These are phyloP conservation scores for Hypoxylon lenormandii DNA, from an alignment of 495 filamentous ascomycete species.

Conservation along the genomic window DNA sequence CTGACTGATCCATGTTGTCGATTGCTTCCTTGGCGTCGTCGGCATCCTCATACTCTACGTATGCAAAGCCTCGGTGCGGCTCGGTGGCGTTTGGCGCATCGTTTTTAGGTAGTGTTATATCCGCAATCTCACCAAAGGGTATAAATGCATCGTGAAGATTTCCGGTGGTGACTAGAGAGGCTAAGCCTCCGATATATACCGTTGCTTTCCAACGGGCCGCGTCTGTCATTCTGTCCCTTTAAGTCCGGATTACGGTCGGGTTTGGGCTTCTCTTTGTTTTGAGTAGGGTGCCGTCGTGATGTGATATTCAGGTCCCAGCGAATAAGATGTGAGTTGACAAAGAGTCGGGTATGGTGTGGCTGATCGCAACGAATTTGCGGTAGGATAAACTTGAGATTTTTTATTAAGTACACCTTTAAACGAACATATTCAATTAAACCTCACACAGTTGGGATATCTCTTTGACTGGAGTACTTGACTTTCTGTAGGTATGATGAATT, in stretches of 20 bases:
- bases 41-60: constrained; percentile 90
- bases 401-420: neutral
- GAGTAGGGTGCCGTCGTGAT: constrained; percentile 22
- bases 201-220: constrained; percentile 86
- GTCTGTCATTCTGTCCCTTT: constrained; percentile 75
- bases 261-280: constrained; percentile 13
- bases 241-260: neutral
- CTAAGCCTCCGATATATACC: constrained; percentile 89
- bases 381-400: neutral
- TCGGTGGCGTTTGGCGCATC: constrained; percentile 76
- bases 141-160: constrained; percentile 91
- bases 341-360: constrained; percentile 22
- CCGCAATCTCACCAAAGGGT: constrained; percentile 92
- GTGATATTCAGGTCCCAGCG: constrained; percentile 3
- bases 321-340: constrained; percentile 36
- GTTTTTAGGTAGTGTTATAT: constrained; percentile 88
- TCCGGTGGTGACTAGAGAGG: constrained; percentile 76
- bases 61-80: constrained; percentile 90
- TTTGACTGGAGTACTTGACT: neutral
- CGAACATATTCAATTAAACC: constrained; percentile 14
- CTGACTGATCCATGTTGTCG: constrained; percentile 98
- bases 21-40: constrained; percentile 94
- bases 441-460: neutral
- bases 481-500: neutral
- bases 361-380: constrained; percentile 11